These are phyloP conservation scores for Arabidopsis suecica DNA, from an alignment of 345 rosid genomes.

Conservation along the genomic window DNA sequence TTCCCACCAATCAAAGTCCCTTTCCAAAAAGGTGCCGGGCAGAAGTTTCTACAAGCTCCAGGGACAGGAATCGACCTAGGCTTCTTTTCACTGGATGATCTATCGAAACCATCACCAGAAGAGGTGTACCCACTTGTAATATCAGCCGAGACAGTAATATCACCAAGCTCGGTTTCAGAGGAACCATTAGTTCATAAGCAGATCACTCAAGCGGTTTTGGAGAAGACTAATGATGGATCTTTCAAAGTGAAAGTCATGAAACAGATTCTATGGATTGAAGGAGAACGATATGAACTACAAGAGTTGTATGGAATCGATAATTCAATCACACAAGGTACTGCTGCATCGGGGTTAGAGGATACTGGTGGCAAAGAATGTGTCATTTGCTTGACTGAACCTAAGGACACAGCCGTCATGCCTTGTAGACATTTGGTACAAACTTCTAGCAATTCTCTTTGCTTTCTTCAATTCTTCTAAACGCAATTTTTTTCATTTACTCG, in stretches of 20 bases:
- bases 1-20: slow-evolving; percentile 61
- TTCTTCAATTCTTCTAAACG: slow-evolving; percentile 3
- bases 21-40: slow-evolving; percentile 73
- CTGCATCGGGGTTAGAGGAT: slow-evolving; percentile 60
- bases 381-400: slow-evolving; percentile 91
- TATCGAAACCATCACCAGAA: slow-evolving; percentile 72
- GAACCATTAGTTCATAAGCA: slow-evolving; percentile 62
- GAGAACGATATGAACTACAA: slow-evolving; percentile 74
- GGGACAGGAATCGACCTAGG: slow-evolving; percentile 89
- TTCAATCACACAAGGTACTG: slow-evolving; percentile 43
- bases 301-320: slow-evolving; percentile 82
- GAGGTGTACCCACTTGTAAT: slow-evolving; percentile 87
- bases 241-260: slow-evolving; percentile 73
- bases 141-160: slow-evolving; percentile 63
- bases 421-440: slow-evolving; percentile 86
- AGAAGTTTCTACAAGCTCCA: slow-evolving; percentile 74
- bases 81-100: slow-evolving; percentile 79
- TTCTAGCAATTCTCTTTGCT: neutral
- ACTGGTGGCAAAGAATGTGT: slow-evolving; percentile 83
- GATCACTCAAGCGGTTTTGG: slow-evolving; percentile 75
- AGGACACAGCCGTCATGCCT: slow-evolving; percentile 86
- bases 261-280: slow-evolving; percentile 87
- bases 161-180: slow-evolving; percentile 45
- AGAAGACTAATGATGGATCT: slow-evolving; percentile 53
- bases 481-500: slow-evolving; percentile 2